Base-by-base conservation (phyloP, 257 asterid species). In the Capsicum baccatum region DNA sequence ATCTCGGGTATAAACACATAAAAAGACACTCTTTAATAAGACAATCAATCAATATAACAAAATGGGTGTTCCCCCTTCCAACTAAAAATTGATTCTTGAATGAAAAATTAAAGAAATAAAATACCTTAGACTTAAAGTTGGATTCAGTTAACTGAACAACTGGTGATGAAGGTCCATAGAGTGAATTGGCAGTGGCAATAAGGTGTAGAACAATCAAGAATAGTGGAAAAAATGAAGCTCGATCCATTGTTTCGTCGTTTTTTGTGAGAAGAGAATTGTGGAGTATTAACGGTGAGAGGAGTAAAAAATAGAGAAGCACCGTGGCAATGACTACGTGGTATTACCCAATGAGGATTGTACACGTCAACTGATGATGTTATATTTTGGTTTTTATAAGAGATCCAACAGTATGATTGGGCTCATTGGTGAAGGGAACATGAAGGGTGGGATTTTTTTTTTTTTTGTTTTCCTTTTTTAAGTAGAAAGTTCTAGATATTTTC, bases 41-140 rank as follows among this genome's bases (percentile, higher is more conserved):
- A 39, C 44, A 52, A 62, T 60, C 1, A 9, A 70, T 70, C 26
- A 47, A 79, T 56, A 64, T 1, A 17, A 79, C 4, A 3, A 79
- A 59, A 74, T 63, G 33, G 13, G 76, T 26, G 71, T 15, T 67
- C 12, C 10, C 54, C 62, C 9, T 71, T 60, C 44, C 42, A 48
- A 39, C 48, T 3, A 76, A 76, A 48, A 76, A 21, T 8, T 8
- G 48, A 17, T 13, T 50, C 47, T 13, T 52, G 63, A 52, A 76
- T 21, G 3, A 3, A 39, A 39, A 33, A 71, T 17, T 9, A 4
- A 76, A 0, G 6, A 74, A 48, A 26, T 26, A 26, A 26, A 10
- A 47, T 84, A 97, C 99, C 97, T 97, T 97, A 83, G 99, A 94
- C 89, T 97, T 94, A 91, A 97, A 95, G 85, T 95, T 95, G 88